These are phyloP conservation scores for Xylaria hypoxylon DNA, from an alignment of 2,329 filamentous ascomycete species.

Conservation along the genomic window DNA sequence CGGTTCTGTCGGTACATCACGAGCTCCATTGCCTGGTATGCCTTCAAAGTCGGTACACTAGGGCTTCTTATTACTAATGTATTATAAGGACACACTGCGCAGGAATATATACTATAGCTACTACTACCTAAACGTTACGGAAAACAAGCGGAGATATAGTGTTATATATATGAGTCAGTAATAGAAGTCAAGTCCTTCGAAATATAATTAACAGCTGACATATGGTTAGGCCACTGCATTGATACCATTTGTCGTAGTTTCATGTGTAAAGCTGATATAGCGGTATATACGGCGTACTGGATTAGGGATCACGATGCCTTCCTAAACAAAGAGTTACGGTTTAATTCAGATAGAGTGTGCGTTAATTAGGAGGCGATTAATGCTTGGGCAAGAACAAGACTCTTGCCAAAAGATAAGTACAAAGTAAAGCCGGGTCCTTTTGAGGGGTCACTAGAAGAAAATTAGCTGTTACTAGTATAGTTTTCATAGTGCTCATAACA, in stretches of 20 bases:
- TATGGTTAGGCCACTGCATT: not conserved
- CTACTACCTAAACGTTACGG: slow-evolving; percentile 2
- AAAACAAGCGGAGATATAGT: not conserved
- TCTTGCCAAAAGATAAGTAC: not conserved
- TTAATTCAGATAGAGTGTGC: not conserved
- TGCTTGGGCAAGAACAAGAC: not conserved
- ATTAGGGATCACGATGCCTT: not conserved
- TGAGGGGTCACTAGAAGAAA: not conserved
- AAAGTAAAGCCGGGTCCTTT: slow-evolving; percentile 1
- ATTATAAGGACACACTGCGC: not conserved
- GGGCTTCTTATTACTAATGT: no score
- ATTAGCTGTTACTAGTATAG: no score
- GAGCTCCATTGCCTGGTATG: slow-evolving; percentile 10
- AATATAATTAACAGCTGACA: not conserved
- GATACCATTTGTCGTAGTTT: slow-evolving; percentile 6
- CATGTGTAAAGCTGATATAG: slow-evolving; percentile 4
- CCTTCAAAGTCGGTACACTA: no score
- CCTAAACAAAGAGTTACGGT: slow-evolving; percentile 1
- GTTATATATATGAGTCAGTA: slow-evolving; percentile 1
- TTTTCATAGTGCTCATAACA: no score
- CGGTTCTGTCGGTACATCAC: slow-evolving; percentile 1
- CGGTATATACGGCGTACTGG: slow-evolving; percentile 7
- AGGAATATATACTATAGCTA: slow-evolving; percentile 1
- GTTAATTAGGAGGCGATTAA: not conserved
- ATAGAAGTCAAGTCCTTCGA: not conserved